Conservation (phyloP, 805 yeast species). For the Blastobotrys attinorum region DNA sequence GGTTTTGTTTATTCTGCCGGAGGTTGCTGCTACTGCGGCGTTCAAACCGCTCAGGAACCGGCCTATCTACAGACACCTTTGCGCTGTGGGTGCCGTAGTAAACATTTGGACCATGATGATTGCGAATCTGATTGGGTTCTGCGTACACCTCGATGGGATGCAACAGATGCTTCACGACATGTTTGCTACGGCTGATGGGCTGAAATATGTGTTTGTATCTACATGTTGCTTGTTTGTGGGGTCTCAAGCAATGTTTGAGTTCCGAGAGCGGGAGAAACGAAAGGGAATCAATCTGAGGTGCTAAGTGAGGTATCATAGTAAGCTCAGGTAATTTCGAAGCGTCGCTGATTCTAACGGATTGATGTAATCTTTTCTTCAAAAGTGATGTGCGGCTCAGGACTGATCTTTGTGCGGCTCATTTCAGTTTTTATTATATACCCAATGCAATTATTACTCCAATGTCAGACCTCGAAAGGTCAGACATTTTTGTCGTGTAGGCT, state of each 20-base stretch:
- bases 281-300: conserved; percentile 78
- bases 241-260: conserved; percentile 89
- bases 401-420: no score
- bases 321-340: no score
- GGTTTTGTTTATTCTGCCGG: conserved; percentile 83
- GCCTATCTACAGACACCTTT: conserved; percentile 68
- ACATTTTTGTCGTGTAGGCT: no score
- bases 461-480: no score
- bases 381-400: no score
- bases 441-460: no score
- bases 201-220: conserved; percentile 50
- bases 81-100: conserved; percentile 80
- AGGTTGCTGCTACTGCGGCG: conserved; percentile 50
- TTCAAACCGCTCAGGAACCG: conserved; percentile 11
- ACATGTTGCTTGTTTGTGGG: conserved; percentile 69
- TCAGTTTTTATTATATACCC: no score
- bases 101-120: conserved; percentile 98
- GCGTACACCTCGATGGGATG: conserved; percentile 86
- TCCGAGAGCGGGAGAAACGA: conserved; percentile 79
- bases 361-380: no score
- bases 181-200: conserved; percentile 64
- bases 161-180: conserved; percentile 55
- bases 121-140: conserved; percentile 91
- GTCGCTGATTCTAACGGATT: no score
- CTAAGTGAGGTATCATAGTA: no score